These are phyloP conservation scores for Gracilaria gracilis DNA, from an alignment of 23 red algal genomes.

Conservation along the genomic window DNA sequence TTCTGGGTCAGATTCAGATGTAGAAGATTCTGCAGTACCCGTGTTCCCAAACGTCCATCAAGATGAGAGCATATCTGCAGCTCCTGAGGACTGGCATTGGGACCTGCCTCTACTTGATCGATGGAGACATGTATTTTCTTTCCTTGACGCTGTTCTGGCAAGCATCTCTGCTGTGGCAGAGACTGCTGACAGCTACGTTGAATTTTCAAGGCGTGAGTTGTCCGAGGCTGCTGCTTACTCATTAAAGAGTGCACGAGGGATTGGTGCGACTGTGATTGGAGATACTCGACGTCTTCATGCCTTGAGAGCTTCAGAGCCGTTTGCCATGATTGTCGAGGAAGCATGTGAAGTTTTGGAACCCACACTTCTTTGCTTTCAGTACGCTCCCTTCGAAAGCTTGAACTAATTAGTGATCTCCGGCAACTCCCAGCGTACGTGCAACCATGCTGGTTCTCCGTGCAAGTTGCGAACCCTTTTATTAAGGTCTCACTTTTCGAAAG, in stretches of 20 bases:
- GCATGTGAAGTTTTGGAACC: conserved; percentile 69
- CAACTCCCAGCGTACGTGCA: conserved; percentile 61
- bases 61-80: background rate
- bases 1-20: conserved; percentile 29
- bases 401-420: conserved; percentile 64
- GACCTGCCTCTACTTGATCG: background rate
- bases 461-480: conserved; percentile 26
- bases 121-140: conserved; percentile 15
- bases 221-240: conserved; percentile 44
- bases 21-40: background rate
- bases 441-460: conserved; percentile 53
- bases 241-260: conserved; percentile 32
- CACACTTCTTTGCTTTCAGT: conserved; percentile 55
- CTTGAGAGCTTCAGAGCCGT: conserved; percentile 54
- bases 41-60: background rate
- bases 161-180: background rate
- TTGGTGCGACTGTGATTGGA: conserved; percentile 57
- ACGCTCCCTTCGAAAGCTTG: conserved; percentile 53
- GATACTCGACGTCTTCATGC: conserved; percentile 57
- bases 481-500: conserved; percentile 66
- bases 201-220: conserved; percentile 25
- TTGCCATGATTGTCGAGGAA: conserved; percentile 72
- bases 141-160: background rate
- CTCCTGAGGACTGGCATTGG: conserved; percentile 45
- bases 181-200: conserved; percentile 47